Conservation (phyloP, 371 early-diverging fungal genomes). For the Haplosporangium sp. region DNA sequence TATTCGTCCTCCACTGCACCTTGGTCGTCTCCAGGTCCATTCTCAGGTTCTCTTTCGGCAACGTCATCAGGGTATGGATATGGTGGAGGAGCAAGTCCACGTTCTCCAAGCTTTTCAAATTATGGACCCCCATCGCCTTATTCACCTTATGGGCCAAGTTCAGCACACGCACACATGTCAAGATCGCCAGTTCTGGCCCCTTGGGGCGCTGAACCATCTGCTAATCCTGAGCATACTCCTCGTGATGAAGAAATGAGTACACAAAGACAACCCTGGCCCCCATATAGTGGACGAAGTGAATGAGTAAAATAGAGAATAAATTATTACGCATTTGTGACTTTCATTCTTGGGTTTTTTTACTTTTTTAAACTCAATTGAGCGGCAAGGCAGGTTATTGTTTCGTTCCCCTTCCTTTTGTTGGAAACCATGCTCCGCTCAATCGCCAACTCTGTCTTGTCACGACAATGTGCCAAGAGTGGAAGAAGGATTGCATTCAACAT, state of each 20-base stretch:
- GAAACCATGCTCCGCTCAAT: constrained; percentile 3
- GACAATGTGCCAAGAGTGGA: background rate
- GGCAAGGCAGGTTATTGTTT: background rate
- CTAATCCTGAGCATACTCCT: background rate
- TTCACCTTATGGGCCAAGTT: constrained; percentile 21
- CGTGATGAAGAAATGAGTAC: background rate
- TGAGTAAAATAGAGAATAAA: too few relatives aligned
- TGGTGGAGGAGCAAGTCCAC: constrained; percentile 16
- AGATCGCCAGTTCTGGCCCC: constrained; percentile 13
- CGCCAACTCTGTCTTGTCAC: background rate
- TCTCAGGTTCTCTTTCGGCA: constrained; percentile 17
- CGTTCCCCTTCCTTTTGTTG: background rate
- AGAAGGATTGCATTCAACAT: background rate
- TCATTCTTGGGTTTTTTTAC: background rate
- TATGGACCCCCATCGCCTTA: constrained; percentile 30
- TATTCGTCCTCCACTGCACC: constrained; percentile 25
- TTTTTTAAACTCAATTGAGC: background rate
- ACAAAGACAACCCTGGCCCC: background rate
- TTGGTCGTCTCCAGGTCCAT: constrained; percentile 35
- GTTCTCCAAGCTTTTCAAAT: constrained; percentile 24
- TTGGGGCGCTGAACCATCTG: constrained; percentile 2
- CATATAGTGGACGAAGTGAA: too few relatives aligned
- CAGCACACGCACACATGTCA: constrained; percentile 13
- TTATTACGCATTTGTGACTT: too few relatives aligned
- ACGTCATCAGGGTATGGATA: constrained; percentile 23